Conservation (phyloP, 2,329 filamentous ascomycete genomes). For the Fusarium aywerte region DNA sequence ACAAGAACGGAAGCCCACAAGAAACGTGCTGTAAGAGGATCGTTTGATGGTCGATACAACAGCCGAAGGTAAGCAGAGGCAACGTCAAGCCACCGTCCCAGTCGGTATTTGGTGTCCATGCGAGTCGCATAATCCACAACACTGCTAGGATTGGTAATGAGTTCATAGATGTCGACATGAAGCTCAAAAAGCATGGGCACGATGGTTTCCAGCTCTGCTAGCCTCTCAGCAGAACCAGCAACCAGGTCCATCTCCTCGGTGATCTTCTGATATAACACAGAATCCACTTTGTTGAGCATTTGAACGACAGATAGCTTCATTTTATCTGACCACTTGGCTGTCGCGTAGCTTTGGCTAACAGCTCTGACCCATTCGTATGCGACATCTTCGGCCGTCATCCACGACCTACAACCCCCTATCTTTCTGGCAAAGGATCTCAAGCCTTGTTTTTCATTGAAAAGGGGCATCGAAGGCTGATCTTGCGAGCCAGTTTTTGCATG, state of each 20-base stretch:
- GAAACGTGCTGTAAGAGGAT: constrained; percentile 62
- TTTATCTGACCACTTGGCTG: constrained; percentile 66
- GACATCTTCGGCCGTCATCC: constrained; percentile 67
- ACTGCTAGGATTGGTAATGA: constrained; percentile 67
- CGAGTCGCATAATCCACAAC: constrained; percentile 62
- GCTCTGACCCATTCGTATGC: constrained; percentile 67
- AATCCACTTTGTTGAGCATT: constrained; percentile 65
- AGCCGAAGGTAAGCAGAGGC: constrained; percentile 59
- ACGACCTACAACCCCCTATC: constrained; percentile 56
- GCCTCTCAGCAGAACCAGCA: constrained; percentile 38
- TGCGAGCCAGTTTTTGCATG: constrained; percentile 68
- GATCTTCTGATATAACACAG: constrained; percentile 61
- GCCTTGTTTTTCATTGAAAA: constrained; percentile 64
- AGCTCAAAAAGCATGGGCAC: constrained; percentile 71
- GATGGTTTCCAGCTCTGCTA: constrained; percentile 56
- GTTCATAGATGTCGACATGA: constrained; percentile 69
- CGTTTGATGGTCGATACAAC: constrained; percentile 49
- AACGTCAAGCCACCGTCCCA: constrained; percentile 64
- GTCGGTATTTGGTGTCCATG: constrained; percentile 60
- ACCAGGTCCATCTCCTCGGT: constrained; percentile 54
- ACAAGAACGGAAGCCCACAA: constrained; percentile 67
- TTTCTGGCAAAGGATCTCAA: constrained; percentile 62
- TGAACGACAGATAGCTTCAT: constrained; percentile 68
- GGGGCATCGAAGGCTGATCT: constrained; percentile 57
- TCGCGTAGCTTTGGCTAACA: constrained; percentile 62